Evolutionary conservation across 116 monocot species (phyloP).

Genomic region (Papilionanthe hybrid): DNA sequence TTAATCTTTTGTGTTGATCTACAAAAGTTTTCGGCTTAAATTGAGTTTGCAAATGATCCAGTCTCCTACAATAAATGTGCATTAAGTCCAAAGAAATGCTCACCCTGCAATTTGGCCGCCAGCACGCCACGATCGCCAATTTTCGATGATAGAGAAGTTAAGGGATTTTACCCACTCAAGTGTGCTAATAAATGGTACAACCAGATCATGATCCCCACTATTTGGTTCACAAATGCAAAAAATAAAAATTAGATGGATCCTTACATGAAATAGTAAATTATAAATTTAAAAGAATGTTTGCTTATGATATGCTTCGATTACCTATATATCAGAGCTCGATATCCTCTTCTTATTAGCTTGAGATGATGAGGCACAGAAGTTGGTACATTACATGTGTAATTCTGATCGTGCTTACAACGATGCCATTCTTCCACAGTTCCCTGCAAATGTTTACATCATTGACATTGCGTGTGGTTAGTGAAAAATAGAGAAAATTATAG

Average conservation of each 20-base stretch:
- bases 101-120: conserved; percentile 41
- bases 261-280: too few species aligned
- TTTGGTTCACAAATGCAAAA: not conserved
- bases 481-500: too few species aligned
- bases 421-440: too few species aligned
- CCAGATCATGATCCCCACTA: conserved; percentile 40
- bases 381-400: not conserved
- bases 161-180: conserved; percentile 39
- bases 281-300: not conserved
- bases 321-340: conserved; percentile 3
- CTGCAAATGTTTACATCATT: too few species aligned
- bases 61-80: too few species aligned
- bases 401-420: too few species aligned
- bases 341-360: not conserved
- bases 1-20: too few species aligned
- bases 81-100: not conserved
- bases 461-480: too few species aligned
- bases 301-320: not conserved
- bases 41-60: too few species aligned
- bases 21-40: too few species aligned
- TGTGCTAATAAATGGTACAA: conserved; percentile 26
- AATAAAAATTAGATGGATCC: too few species aligned
- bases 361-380: conserved; percentile 3
- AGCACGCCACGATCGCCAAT: conserved; percentile 41
- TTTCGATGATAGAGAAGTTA: conserved; percentile 27